A percentile compares a stretch with the other conserved stretches of the same genome.
Evolutionary conservation across 2,329 filamentous ascomycete genomes (phyloP).

Genomic region (Aspergillus sergii): DNA sequence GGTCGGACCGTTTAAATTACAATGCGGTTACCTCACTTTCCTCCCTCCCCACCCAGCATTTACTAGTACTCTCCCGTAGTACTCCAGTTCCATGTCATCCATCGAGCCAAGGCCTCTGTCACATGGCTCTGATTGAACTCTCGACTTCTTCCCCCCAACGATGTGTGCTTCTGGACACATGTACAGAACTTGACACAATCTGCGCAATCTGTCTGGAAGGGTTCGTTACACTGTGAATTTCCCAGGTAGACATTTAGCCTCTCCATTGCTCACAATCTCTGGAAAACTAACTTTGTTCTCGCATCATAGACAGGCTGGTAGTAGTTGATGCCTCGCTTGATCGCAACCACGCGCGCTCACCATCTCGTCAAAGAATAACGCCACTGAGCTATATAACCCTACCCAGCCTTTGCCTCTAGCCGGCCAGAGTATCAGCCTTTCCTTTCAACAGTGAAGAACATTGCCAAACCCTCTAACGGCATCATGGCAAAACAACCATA

Average conservation of each 20-base stretch:
- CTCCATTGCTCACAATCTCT: neutral
- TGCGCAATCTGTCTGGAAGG: neutral
- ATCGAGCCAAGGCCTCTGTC: neutral
- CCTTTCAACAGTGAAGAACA: neutral
- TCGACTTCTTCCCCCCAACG: neutral
- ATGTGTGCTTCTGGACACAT: neutral
- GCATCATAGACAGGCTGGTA: neutral
- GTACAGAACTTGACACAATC: neutral
- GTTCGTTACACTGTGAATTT: neutral
- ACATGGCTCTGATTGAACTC: slow-evolving; percentile 1
- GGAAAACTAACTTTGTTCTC: neutral
- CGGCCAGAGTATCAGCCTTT: neutral
- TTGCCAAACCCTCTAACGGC: slow-evolving; percentile 4
- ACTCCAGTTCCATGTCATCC: neutral
- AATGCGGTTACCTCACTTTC: neutral
- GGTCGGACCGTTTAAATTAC: neutral
- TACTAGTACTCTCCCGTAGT: neutral
- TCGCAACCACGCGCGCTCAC: neutral
- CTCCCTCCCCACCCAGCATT: neutral
- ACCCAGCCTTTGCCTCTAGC: neutral
- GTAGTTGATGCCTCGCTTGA: neutral
- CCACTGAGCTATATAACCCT: neutral
- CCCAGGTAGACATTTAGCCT: too few relatives aligned
- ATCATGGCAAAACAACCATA: slow-evolving; percentile 40
- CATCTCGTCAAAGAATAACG: slow-evolving; percentile 1